A percentile compares a stretch with the other conserved stretches of the same genome.
Conservation (phyloP, 2,329 filamentous ascomycete genomes). For the Rhinocladiella mackenziei region DNA sequence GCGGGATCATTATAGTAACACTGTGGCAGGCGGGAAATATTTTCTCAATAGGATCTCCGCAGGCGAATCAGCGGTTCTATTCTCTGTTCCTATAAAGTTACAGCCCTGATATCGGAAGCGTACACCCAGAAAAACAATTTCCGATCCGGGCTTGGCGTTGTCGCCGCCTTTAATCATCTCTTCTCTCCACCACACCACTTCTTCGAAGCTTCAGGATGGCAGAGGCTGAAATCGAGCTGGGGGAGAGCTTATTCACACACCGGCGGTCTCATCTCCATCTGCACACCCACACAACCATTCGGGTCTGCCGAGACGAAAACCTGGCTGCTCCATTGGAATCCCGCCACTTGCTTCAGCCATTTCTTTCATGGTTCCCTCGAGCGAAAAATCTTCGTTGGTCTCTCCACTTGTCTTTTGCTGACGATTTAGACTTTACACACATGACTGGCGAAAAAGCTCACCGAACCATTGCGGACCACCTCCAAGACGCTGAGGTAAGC, state of each 20-base stretch:
- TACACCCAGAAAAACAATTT: conserved; percentile 5
- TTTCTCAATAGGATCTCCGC: too few relatives aligned
- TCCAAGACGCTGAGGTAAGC: conserved; percentile 20
- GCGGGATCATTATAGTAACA: conserved; percentile 1
- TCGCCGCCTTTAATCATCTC: background rate
- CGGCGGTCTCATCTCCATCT: conserved; percentile 9
- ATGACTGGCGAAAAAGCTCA: background rate
- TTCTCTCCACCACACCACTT: background rate
- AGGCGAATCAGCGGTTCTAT: too few relatives aligned
- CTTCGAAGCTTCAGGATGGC: conserved; percentile 3
- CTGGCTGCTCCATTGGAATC: background rate
- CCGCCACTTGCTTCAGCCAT: conserved; percentile 1
- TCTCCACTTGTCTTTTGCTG: conserved; percentile 11
- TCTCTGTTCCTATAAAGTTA: background rate
- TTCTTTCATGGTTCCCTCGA: conserved; percentile 15
- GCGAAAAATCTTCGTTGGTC: conserved; percentile 10
- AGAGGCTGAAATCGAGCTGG: conserved; percentile 10
- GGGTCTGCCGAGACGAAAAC: conserved; percentile 9
- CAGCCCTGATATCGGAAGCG: background rate
- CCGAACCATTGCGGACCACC: conserved; percentile 8
- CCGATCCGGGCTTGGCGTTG: background rate
- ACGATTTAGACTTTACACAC: conserved; percentile 8
- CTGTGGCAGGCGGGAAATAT: background rate
- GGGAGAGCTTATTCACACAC: conserved; percentile 8
- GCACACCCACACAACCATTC: conserved; percentile 3